Percentiles rank a stretch among this genome's conserved stretches.
Evolutionary conservation across 2,329 filamentous ascomycete species (phyloP).

Genomic region (Chaetomiaceae sp.): DNA sequence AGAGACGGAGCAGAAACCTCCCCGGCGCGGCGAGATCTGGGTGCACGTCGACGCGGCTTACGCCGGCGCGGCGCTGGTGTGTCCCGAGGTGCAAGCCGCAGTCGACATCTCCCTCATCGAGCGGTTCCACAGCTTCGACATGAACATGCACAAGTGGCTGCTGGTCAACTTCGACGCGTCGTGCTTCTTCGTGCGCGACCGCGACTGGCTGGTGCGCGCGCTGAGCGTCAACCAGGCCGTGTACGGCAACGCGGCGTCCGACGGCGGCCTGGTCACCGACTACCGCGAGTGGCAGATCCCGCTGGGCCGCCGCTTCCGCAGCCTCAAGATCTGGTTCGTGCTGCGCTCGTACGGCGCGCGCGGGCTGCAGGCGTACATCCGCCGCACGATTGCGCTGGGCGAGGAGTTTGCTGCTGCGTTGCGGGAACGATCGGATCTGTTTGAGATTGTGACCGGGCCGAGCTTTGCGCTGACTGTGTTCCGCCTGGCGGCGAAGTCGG

Average conservation of each 20-base stretch:
- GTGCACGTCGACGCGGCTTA: constrained; percentile 93
- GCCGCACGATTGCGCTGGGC: constrained; percentile 61
- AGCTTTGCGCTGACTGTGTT: constrained; percentile 76
- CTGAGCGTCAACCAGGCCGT: constrained; percentile 67
- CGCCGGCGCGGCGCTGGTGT: constrained; percentile 76
- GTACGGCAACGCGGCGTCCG: constrained; percentile 67
- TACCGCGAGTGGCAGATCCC: constrained; percentile 98
- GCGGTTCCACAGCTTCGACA: constrained; percentile 79
- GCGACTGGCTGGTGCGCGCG: constrained; percentile 70
- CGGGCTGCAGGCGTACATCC: constrained; percentile 69
- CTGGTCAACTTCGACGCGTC: constrained; percentile 87
- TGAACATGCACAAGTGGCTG: constrained; percentile 98
- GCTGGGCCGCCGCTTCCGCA: constrained; percentile 79
- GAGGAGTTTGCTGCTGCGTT: constrained; percentile 62
- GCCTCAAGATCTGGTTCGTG: constrained; percentile 94
- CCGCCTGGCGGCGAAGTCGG: constrained; percentile 46
- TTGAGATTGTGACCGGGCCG: constrained; percentile 67
- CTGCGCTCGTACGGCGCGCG: constrained; percentile 67
- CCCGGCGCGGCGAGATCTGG: constrained; percentile 59
- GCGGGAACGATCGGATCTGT: constrained; percentile 57
- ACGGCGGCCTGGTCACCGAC: constrained; percentile 80
- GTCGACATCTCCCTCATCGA: constrained; percentile 49
- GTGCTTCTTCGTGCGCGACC: constrained; percentile 70
- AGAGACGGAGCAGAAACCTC: no score
- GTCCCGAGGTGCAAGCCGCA: constrained; percentile 63